These are phyloP conservation scores for Actinomortierella ambigua DNA, from an alignment of 371 early-diverging fungal species.

Conservation along the genomic window DNA sequence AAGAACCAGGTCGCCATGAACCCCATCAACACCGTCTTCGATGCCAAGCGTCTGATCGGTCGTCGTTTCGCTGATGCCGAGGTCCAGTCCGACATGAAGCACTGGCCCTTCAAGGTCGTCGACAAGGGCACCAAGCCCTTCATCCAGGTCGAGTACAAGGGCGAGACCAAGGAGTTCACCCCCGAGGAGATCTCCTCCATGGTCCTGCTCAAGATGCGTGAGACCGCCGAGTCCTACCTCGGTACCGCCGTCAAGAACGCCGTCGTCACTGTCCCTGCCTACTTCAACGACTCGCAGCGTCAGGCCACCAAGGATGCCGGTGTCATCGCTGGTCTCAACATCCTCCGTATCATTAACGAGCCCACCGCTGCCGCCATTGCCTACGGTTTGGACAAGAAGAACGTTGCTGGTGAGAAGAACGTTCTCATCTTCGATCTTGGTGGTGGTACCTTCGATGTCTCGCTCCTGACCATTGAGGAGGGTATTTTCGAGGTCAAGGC, in stretches of 20 bases:
- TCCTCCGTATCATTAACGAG: conserved; percentile 98
- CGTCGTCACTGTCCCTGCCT: conserved; percentile 98
- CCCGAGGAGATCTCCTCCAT: conserved; percentile 98
- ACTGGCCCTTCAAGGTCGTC: conserved; percentile 90
- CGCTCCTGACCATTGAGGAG: conserved; percentile 93
- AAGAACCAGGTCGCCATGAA: conserved; percentile 93
- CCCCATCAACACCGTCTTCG: conserved; percentile 92
- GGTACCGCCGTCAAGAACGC: conserved; percentile 90
- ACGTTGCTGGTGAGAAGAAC: conserved; percentile 79
- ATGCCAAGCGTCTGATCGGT: conserved; percentile 98
- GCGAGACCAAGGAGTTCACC: conserved; percentile 88
- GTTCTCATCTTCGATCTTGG: conserved; percentile 97
- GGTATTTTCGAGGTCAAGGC: conserved; percentile 96
- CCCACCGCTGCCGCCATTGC: conserved; percentile 99
- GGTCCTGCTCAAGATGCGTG: conserved; percentile 97
- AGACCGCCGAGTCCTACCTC: conserved; percentile 96
- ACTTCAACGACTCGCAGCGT: conserved; percentile 97
- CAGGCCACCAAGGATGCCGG: conserved; percentile 99
- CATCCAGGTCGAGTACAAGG: conserved; percentile 88
- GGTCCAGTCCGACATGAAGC: conserved; percentile 93
- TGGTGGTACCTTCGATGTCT: conserved; percentile 98
- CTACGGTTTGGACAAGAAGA: conserved; percentile 94
- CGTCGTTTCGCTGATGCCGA: conserved; percentile 89
- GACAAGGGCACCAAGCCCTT: conserved; percentile 83
- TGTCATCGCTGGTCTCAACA: conserved; percentile 93